Evolutionary conservation across 495 filamentous ascomycete species (phyloP).

Genomic region (Rusavskia elegans): DNA sequence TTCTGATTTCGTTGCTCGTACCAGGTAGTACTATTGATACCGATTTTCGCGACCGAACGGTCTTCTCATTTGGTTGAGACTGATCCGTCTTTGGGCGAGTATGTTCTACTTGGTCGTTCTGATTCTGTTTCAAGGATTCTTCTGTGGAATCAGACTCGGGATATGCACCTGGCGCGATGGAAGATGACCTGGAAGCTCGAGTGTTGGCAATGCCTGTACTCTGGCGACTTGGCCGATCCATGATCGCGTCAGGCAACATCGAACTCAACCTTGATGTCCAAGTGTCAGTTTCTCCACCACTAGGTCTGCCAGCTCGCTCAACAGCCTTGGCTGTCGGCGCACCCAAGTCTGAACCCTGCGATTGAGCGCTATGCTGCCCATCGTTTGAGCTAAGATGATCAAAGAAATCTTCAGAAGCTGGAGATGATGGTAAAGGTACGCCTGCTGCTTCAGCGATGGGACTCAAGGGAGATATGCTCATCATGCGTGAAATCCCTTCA

Average conservation of each 20-base stretch:
- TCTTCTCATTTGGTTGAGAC: neutral
- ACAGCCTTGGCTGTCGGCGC: neutral
- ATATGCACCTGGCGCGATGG: neutral
- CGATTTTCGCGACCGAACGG: neutral
- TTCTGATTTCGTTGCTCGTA: neutral
- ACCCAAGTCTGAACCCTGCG: neutral
- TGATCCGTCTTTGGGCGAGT: neutral
- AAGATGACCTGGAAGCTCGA: neutral
- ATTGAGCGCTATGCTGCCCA: neutral
- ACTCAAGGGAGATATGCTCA: neutral
- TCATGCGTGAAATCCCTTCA: no score
- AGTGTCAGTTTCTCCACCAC: neutral
- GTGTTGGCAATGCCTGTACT: neutral
- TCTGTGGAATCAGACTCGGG: neutral
- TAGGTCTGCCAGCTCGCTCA: neutral
- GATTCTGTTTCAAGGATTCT: neutral
- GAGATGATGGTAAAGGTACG: neutral
- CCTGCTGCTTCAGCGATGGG: neutral
- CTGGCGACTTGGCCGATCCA: neutral
- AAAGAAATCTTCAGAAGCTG: neutral
- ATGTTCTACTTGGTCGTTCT: neutral
- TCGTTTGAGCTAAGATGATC: neutral
- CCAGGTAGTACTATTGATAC: neutral
- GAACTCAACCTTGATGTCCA: neutral
- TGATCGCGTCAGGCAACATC: neutral